These are phyloP conservation scores for Guillardia theta DNA, from an alignment of 78 protist species.

Conservation along the genomic window DNA sequence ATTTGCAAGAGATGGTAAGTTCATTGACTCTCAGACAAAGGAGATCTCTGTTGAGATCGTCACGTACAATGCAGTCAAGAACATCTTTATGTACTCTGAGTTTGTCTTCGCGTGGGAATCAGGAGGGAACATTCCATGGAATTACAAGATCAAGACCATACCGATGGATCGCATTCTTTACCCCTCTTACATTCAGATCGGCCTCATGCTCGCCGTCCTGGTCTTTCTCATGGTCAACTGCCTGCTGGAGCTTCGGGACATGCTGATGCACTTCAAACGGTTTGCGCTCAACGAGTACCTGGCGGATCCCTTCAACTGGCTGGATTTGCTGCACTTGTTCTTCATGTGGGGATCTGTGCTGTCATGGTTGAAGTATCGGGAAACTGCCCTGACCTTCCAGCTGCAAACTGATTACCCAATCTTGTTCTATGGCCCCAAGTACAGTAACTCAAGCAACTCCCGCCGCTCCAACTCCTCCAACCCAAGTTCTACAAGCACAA, in stretches of 20 bases:
- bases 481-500: no score
- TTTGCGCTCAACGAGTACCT: background rate
- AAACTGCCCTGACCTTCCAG: no score
- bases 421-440: no score
- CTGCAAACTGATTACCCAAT: no score
- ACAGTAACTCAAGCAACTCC: no score
- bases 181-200: background rate
- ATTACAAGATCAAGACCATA: background rate
- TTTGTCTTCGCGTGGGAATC: background rate
- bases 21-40: background rate
- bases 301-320: background rate
- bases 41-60: background rate
- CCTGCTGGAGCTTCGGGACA: background rate
- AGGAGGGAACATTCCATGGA: background rate
- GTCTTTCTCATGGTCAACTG: background rate
- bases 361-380: no score
- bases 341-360: background rate
- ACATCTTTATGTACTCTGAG: background rate
- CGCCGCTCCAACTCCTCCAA: no score
- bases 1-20: background rate
- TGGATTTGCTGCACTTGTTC: background rate
- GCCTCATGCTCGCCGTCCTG: background rate
- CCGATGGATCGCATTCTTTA: no score
- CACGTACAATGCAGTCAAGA: background rate
- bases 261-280: no score